A percentile compares a stretch with the other conserved stretches of the same genome.
Evolutionary conservation across 192 early-diverging fungal genomes (phyloP).

Genomic region (Fimicolochytrium jonesii): DNA sequence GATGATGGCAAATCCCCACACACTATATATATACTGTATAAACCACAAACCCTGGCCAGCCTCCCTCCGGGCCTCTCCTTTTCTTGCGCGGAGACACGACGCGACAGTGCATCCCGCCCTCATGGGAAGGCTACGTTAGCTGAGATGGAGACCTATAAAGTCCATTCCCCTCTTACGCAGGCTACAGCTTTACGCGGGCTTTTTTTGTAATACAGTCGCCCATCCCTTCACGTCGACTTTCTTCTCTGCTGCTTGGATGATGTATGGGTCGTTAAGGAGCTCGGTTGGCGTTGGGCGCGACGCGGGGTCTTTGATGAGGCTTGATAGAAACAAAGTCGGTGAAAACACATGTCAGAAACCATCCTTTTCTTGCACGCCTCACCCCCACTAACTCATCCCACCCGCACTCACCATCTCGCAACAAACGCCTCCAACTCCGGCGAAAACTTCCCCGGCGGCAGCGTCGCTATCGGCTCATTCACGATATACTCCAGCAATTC

Average conservation of each 20-base stretch:
- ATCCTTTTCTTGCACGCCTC: neutral
- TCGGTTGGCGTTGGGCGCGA: slow-evolving; percentile 23
- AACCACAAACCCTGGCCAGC: too few species aligned
- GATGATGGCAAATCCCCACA: too few species aligned
- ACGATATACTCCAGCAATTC: slow-evolving; percentile 93
- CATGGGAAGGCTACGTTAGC: too few species aligned
- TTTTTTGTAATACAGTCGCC: too few species aligned
- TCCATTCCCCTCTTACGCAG: too few species aligned
- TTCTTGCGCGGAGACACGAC: too few species aligned
- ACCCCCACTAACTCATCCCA: too few species aligned
- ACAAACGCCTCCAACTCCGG: slow-evolving; percentile 75
- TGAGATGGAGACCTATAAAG: too few species aligned
- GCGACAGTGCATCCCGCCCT: too few species aligned
- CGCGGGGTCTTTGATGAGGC: slow-evolving; percentile 39
- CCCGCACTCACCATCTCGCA: slow-evolving; percentile 53
- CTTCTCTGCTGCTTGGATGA: slow-evolving; percentile 6
- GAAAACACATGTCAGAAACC: neutral
- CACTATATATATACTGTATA: too few species aligned
- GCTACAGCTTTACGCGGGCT: too few species aligned
- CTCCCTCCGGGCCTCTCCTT: too few species aligned
- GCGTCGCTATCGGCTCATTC: slow-evolving; percentile 76
- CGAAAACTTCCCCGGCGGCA: slow-evolving; percentile 63
- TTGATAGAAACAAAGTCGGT: neutral
- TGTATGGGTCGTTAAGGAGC: slow-evolving; percentile 22
- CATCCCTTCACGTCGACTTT: slow-evolving; percentile 21